Conservation (phyloP, 768 basidiomycete species). For the Lepiota venenata region DNA sequence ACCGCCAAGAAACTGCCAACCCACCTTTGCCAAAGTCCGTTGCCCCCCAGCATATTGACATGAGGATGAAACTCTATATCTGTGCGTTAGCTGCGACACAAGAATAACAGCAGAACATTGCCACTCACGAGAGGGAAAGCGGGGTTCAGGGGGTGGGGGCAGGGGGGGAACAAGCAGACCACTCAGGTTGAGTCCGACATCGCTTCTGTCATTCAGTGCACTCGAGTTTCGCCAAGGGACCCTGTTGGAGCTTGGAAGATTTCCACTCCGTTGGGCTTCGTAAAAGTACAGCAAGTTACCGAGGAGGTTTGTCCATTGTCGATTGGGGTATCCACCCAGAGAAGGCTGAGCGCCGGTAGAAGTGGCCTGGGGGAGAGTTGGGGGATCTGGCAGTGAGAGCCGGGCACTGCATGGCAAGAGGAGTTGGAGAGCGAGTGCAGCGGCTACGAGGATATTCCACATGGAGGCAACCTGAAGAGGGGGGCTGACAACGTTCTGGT, state of each 20-base stretch:
- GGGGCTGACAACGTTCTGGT: slow-evolving; percentile 18
- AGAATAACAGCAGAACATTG: background rate
- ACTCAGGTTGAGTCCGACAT: slow-evolving; percentile 69
- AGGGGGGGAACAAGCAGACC: slow-evolving; percentile 37
- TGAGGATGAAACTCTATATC: slow-evolving; percentile 70
- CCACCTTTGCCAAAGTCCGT: slow-evolving; percentile 77
- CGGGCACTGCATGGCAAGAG: slow-evolving; percentile 39
- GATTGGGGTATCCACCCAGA: slow-evolving; percentile 50
- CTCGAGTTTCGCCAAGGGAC: slow-evolving; percentile 89
- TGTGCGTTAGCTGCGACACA: background rate
- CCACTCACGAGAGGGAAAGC: slow-evolving; percentile 65
- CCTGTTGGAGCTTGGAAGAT: slow-evolving; percentile 62
- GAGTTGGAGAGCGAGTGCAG: slow-evolving; percentile 20
- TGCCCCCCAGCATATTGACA: slow-evolving; percentile 90
- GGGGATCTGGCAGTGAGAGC: slow-evolving; percentile 58
- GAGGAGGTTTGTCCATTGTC: slow-evolving; percentile 79
- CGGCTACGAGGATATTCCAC: slow-evolving; percentile 21
- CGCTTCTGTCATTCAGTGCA: slow-evolving; percentile 69
- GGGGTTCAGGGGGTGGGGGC: too few relatives aligned
- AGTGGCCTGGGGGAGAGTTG: slow-evolving; percentile 60
- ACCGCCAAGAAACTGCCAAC: background rate
- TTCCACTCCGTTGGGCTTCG: slow-evolving; percentile 86
- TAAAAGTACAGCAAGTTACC: slow-evolving; percentile 87
- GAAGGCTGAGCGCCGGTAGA: slow-evolving; percentile 51
- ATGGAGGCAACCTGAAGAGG: slow-evolving; percentile 19